Percentiles rank a stretch among this genome's conserved stretches.
Evolutionary conservation across 345 rosid genomes (phyloP).

Genomic region (Erodium maritimum): DNA sequence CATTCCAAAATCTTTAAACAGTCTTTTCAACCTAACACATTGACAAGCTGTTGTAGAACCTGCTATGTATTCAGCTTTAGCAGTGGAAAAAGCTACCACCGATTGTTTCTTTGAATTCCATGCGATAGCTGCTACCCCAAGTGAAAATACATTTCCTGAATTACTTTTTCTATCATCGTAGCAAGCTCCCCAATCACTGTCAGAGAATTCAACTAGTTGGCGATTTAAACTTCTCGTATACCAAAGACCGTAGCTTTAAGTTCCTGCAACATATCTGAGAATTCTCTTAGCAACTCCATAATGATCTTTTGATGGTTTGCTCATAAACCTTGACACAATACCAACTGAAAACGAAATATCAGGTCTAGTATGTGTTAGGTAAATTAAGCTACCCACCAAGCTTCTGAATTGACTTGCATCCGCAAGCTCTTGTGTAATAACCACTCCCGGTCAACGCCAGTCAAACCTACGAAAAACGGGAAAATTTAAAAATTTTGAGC

Average conservation of each 20-base stretch:
- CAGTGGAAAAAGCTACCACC: background rate
- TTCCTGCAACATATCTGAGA: too few species aligned
- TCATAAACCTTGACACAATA: background rate
- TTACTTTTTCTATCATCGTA: background rate
- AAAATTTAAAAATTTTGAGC: too few species aligned
- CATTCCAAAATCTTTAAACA: too few species aligned
- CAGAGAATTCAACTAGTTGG: background rate
- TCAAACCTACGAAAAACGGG: too few species aligned
- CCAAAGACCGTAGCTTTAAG: background rate
- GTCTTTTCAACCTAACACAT: too few species aligned
- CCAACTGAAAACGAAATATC: background rate
- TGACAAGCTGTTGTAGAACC: too few species aligned
- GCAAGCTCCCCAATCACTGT: too few species aligned
- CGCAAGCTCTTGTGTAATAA: too few species aligned
- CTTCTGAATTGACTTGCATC: too few species aligned
- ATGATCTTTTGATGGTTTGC: background rate
- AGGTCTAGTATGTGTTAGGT: background rate
- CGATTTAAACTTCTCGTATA: background rate
- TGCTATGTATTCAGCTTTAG: background rate
- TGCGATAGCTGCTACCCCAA: background rate
- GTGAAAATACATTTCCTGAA: background rate
- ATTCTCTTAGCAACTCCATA: too few species aligned
- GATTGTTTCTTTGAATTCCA: background rate
- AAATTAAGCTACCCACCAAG: too few species aligned
- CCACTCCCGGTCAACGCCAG: too few species aligned